Evolutionary conservation across 345 rosid species (phyloP).

Genomic region (Citrus inodora): DNA sequence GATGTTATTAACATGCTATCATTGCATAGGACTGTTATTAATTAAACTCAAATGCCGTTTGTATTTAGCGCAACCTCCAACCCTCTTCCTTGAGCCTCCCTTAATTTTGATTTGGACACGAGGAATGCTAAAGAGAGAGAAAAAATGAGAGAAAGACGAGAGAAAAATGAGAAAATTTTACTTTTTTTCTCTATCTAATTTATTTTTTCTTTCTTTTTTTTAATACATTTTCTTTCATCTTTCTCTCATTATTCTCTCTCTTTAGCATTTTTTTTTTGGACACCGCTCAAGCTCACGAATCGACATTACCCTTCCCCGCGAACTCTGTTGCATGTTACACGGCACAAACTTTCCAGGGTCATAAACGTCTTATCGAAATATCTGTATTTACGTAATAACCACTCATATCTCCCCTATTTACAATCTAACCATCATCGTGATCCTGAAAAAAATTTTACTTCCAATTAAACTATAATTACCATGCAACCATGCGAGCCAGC

Average conservation of each 20-base stretch:
- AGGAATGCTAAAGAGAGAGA: too few species aligned
- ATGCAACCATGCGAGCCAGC: not conserved
- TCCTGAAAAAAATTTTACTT: not conserved
- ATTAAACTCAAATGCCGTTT: not conserved
- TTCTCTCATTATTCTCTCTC: too few species aligned
- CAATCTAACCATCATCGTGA: not conserved
- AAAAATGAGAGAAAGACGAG: too few species aligned
- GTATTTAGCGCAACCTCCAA: not conserved
- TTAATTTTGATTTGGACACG: not conserved
- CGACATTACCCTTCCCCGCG: not conserved
- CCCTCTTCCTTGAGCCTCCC: not conserved
- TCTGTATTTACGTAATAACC: not conserved
- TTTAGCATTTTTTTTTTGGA: too few species aligned
- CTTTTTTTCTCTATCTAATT: too few species aligned
- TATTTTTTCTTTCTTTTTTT: too few species aligned
- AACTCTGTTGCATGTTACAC: not conserved
- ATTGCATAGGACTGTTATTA: not conserved
- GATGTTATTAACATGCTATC: not conserved
- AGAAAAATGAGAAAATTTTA: too few species aligned
- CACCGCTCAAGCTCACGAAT: not conserved
- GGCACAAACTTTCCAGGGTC: not conserved
- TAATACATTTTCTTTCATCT: too few species aligned
- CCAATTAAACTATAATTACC: not conserved
- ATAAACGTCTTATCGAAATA: not conserved
- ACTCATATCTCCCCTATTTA: not conserved